Percentiles rank a stretch among this genome's conserved stretches.
Conservation (phyloP, 192 early-diverging fungal species). For the Backusella tuberculispora region DNA sequence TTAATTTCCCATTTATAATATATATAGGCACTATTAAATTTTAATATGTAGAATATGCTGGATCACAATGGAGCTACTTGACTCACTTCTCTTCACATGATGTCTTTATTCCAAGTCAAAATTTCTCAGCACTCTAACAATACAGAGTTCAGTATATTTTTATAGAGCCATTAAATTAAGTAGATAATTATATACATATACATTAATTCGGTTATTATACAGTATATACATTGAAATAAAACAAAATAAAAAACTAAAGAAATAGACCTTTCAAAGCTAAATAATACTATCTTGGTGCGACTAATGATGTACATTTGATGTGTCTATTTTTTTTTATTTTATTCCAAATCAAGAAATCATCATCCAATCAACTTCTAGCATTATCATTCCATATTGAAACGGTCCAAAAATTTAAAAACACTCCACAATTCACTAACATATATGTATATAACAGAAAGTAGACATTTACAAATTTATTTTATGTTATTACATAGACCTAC, state of each 20-base stretch:
- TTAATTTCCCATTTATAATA: background rate
- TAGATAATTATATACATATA: too few relatives aligned
- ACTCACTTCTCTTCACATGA: background rate
- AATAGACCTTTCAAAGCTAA: too few relatives aligned
- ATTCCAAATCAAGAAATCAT: background rate
- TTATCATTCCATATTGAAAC: background rate
- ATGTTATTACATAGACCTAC: too few relatives aligned
- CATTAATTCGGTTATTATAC: too few relatives aligned
- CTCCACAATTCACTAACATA: too few relatives aligned
- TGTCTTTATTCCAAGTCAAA: background rate
- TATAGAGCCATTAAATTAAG: background rate
- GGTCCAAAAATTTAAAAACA: background rate
- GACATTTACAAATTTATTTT: too few relatives aligned
- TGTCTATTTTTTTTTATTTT: background rate
- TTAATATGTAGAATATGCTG: background rate
- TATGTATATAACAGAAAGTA: too few relatives aligned
- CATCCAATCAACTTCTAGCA: background rate
- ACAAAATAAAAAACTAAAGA: too few relatives aligned
- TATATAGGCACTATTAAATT: conserved; percentile 1
- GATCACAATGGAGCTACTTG: conserved; percentile 1
- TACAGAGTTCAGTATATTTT: background rate
- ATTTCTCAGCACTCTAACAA: background rate
- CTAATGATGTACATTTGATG: too few relatives aligned
- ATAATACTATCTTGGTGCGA: background rate
- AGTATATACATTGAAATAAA: too few relatives aligned